Base-by-base conservation (phyloP, 257 asterid genomes). In the Phtheirospermum japonicum region DNA sequence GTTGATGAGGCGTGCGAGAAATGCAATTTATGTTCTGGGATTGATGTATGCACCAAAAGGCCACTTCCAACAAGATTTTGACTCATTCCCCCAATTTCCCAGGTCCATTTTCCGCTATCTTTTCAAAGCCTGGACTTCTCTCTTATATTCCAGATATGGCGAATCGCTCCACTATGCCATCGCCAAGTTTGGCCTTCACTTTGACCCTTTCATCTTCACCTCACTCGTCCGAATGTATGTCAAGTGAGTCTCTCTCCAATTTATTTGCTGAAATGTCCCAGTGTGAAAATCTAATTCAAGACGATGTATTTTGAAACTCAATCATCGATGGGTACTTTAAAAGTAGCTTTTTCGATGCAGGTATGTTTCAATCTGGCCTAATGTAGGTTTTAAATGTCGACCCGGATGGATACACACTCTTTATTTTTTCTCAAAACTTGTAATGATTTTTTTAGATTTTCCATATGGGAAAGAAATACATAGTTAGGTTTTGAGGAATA, bases 301-400 rank as follows among this genome's bases (percentile, higher is more conserved):
- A 92, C 67, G 91, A 77, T 18, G 89, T 89, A 4, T 58, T 92
- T 31, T 92, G 96, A 96, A 92, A 92, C 68, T 77, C 94, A 14
- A 79, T 89, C 83, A 71, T 89, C 54, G 85, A 86, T 72, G 96
- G 97, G 67, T 77, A 65, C 66, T 65, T 76, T 34, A 85, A 75
- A 68, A 73, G 69, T 57, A 86, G 81, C 46, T 46, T 75, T 12
- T 52, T 74, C 31, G 70, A 76, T 18, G 84, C 77, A 58, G 87
- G 90, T 0, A 4, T 80, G 23, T 50, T 33, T 64, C 82, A 62
- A 59, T 77, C 85, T 65, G 76, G 74, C 19, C 72, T 69, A 73
- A 92, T 89, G 96, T 86, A 77, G 68, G 76, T 2, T 50, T 46
- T 71, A 54, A 78, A 73, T 66, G 76, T 92, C 33, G 79, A 66